phyloP scores from a whole-genome alignment of 2,329 filamentous ascomycete genomes.

The Pyrenochaeta sp. region DNA sequence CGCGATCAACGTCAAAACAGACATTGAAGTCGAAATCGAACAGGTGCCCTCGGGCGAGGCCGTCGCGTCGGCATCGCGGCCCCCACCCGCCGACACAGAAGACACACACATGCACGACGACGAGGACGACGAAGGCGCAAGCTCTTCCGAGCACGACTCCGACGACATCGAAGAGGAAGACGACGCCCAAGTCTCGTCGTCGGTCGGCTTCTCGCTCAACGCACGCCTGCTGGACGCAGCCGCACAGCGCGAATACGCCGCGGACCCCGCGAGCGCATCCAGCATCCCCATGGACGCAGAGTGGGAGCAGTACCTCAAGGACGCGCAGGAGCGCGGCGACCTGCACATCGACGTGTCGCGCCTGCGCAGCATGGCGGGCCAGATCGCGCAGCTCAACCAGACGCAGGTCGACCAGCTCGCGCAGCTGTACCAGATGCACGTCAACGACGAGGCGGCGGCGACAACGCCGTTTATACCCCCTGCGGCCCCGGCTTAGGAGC shows the following conservation, averaged over 20 bases:
- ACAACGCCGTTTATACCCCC: too few relatives aligned
- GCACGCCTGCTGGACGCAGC: constrained; percentile 70
- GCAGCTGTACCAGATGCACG: too few relatives aligned
- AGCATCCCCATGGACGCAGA: constrained; percentile 71
- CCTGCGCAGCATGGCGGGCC: constrained; percentile 39
- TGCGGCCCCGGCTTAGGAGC: constrained; percentile 29
- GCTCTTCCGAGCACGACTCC: neutral
- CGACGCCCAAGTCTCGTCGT: constrained; percentile 50
- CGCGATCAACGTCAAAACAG: constrained; percentile 53
- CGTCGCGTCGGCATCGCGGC: constrained; percentile 37
- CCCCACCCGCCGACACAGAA: constrained; percentile 17
- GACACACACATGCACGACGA: constrained; percentile 52
- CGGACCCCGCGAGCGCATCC: constrained; percentile 48
- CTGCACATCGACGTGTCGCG: constrained; percentile 44
- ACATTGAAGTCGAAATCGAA: constrained; percentile 52
- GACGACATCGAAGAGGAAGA: constrained; percentile 9
- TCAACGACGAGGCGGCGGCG: too few relatives aligned
- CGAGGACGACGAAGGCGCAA: constrained; percentile 48
- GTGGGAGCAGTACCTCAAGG: constrained; percentile 78
- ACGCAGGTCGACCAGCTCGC: constrained; percentile 10
- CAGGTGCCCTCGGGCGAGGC: constrained; percentile 27
- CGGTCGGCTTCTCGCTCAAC: constrained; percentile 67
- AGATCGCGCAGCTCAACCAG: constrained; percentile 34
- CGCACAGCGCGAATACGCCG: constrained; percentile 65
- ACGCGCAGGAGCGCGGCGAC: constrained; percentile 68